Base-by-base conservation (phyloP, 306 rosid genomes). In the Benincasa hispida region DNA sequence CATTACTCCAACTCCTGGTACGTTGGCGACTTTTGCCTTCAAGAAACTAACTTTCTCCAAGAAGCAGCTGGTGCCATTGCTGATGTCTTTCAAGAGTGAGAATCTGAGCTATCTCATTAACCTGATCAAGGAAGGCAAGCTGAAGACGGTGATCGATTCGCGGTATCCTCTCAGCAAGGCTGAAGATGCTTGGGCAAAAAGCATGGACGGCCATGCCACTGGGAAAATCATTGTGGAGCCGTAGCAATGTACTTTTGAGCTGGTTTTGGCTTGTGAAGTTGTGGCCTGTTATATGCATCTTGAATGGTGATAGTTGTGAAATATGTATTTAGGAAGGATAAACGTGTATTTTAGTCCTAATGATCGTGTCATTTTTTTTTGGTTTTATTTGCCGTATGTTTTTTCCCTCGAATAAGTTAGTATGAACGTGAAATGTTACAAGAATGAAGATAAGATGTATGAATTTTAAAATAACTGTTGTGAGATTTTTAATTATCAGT, bases 121-220 rank as follows among this genome's bases (percentile, higher is more conserved):
- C 60, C 77, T 89, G 63, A 58, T 81, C 62, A 89, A 84, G 81
- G 89, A 89, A 21, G 86, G 94, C 70, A 89, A 82, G 66, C 84
- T 89, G 15, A 91, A 86, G 83, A 72, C 85, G 5, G 81, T 80
- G 22, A 81, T 88, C 2, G 90, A 89, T 76, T 89, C 91, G 0
- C 81, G 19, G 76, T 66, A 79, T 82, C 83, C 92, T 75, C 50
- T 89, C 56, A 85, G 87, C 81, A 89, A 84, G 83, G 92, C 87
- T 76, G 92, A 87, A 78, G 91, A 87, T 84, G 94, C 92, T 56
- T 91, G 97, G 97, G 89, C 91, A 42, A 87, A 85, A 87, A 86
- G 89, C 79, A 82, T 85, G 42, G 88, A 86, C 47, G 88, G 90
- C 56, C 85, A 84, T 74, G 88, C 88, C 75, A 85, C 90, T 39